Conservation (phyloP, 1,139 yeast species). For the Hemisphaericaspora lyxosophila region DNA sequence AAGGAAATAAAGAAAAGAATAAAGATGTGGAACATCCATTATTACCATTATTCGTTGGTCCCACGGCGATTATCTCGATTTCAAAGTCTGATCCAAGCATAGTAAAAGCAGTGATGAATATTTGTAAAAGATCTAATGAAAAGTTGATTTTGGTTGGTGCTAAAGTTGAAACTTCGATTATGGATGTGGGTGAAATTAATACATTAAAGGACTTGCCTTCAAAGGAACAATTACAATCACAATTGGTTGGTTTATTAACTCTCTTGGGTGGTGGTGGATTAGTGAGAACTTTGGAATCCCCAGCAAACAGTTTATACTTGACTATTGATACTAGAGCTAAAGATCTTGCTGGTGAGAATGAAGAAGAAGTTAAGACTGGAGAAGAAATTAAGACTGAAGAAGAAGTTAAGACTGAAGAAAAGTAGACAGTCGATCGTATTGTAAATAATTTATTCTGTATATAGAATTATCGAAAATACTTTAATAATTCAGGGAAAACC, state of each 20-base stretch:
- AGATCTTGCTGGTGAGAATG: constrained; percentile 35
- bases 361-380: constrained; percentile 13
- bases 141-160: constrained; percentile 84
- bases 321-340: constrained; percentile 65
- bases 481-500: too few species aligned
- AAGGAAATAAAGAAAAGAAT: constrained; percentile 49
- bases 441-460: constrained; percentile 7
- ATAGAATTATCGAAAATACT: too few species aligned
- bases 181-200: constrained; percentile 54
- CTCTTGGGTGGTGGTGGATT: constrained; percentile 87
- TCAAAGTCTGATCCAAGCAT: constrained; percentile 67
- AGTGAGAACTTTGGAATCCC: constrained; percentile 73
- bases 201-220: constrained; percentile 73
- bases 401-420: constrained; percentile 1
- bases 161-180: constrained; percentile 57
- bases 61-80: constrained; percentile 78
- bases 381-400: constrained; percentile 8
- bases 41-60: constrained; percentile 70
- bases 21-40: constrained; percentile 59
- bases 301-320: constrained; percentile 66
- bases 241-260: constrained; percentile 82
- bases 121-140: constrained; percentile 65
- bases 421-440: constrained; percentile 1
- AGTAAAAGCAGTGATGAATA: constrained; percentile 61
- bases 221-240: constrained; percentile 69